These are phyloP conservation scores for Eucalyptus coolabah DNA, from an alignment of 345 rosid genomes.

Conservation along the genomic window DNA sequence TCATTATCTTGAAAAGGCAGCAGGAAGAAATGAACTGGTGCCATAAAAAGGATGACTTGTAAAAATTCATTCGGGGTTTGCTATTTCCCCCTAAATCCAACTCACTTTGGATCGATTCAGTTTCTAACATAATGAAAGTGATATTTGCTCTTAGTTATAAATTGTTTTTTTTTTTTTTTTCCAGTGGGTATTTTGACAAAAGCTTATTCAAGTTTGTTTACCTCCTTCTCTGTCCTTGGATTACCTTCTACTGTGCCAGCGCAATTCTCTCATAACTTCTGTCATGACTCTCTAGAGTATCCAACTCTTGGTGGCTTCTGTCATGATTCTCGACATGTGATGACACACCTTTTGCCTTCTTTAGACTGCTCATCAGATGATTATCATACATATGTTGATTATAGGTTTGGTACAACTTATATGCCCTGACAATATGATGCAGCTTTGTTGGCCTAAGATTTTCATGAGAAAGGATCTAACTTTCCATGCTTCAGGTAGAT, in stretches of 20 bases:
- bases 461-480: background rate
- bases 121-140: background rate
- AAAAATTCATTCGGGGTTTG: background rate
- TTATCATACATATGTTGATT: background rate
- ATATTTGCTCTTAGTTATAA: background rate
- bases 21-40: background rate
- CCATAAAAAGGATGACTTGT: background rate
- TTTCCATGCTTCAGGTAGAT: slow-evolving; percentile 44
- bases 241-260: background rate
- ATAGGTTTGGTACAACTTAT: background rate
- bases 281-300: background rate
- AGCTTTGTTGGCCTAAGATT: background rate
- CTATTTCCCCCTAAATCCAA: background rate
- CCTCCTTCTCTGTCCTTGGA: background rate
- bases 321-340: background rate
- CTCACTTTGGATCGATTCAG: background rate
- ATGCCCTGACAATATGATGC: background rate
- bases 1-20: background rate
- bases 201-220: background rate
- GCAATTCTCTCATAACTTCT: background rate
- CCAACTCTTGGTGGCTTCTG: background rate
- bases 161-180: background rate
- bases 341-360: background rate
- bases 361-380: background rate
- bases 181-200: background rate